Evolutionary conservation across 1,284 basidiomycete genomes (phyloP), one percentile per base, ranked within the genome.

Genomic region (Malassezia globosa): DNA sequence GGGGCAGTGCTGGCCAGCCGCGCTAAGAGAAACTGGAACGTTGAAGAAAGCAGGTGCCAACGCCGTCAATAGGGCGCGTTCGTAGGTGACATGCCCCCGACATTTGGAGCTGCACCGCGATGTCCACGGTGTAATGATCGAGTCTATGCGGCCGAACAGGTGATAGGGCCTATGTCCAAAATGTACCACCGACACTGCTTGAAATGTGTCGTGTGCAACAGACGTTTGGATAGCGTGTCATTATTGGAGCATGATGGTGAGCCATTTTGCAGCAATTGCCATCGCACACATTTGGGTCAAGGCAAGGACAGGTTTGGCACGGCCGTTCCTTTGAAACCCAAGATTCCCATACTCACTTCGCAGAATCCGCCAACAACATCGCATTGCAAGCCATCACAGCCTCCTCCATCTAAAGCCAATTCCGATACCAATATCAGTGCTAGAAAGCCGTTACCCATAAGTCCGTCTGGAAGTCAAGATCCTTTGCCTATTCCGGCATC

Each of bases 151-250:
- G 69, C 68, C 6, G 69, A 72, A 46, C 65, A 69, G 43, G 66
- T 66, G 21, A 56, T 71, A 23, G 70, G 70, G 14, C 70, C 70
- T 10, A 49, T 48, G n/a, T 55, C 58, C 3, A 61, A 57, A 36
- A 51, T 63, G 1, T 72, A 72, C 41, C 70, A 72, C 56, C 63
- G 61, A 49, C 59, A 57, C 23, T 72, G 70, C 48, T 54, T 72
- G 21, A 64, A 61, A 18, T 72, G 70, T 46, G 48, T 60, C 34
- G 58, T 62, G 18, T 72, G 70, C 61, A 56, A 58, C 46, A 64
- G 65, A 35, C 56, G 64, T 2, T 60, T 72, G 27, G 70, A 71
- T 38, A 64, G 63, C 6, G 63, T 65, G 11, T 56, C 66, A 6
- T 54, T 71, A 5, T 54, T 71, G 8, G 70, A 72, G 38, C 68